phyloP scores from a whole-genome alignment of 2,329 filamentous ascomycete species.

The Trichoderma guizhouense region DNA sequence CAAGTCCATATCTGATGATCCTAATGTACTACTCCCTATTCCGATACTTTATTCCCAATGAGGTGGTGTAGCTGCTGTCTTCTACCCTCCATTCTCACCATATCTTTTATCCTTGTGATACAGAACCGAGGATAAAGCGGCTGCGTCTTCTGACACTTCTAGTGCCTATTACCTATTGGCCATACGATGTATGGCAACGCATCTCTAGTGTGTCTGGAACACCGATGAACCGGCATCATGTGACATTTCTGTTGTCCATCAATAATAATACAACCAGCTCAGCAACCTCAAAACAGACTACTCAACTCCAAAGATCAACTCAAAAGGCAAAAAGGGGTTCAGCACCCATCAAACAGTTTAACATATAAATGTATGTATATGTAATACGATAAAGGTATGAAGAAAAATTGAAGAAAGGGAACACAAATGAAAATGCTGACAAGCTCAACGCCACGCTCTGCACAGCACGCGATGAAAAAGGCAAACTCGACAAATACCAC shows the following conservation, averaged over 20 bases:
- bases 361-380: slow-evolving; percentile 3
- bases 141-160: background rate
- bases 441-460: slow-evolving; percentile 15
- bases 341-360: background rate
- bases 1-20: background rate
- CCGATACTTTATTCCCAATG: background rate
- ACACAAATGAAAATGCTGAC: slow-evolving; percentile 15
- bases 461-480: slow-evolving; percentile 10
- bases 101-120: background rate
- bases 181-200: background rate
- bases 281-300: background rate
- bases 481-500: slow-evolving; percentile 4
- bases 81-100: background rate
- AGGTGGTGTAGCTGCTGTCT: background rate
- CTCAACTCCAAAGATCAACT: background rate
- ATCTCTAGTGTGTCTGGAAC: background rate
- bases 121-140: background rate
- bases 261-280: background rate
- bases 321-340: background rate
- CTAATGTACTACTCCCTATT: too few species aligned
- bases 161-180: background rate
- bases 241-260: background rate
- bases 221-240: background rate
- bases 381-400: background rate
- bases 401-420: background rate